Base-by-base conservation (phyloP, 257 asterid species). In the Capsicum pubescens region DNA sequence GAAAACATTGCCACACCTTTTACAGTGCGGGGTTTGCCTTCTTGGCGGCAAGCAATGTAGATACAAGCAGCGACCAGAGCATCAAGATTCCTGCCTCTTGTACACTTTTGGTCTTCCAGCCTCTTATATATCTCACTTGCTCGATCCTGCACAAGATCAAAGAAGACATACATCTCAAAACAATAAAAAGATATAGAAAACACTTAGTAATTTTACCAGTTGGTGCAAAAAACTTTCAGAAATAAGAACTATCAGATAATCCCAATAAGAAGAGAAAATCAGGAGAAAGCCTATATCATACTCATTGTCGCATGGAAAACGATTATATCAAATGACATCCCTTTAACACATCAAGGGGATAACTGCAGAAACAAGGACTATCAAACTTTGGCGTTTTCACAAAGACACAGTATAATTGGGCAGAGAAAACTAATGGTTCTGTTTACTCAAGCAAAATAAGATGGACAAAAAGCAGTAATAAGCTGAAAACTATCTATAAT, bases 41-140 rank as follows among this genome's bases (percentile, higher is more conserved):
- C 98, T 81, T 93, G 97, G 70, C 98, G 91, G 85, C 98, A 94
- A 70, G 98, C 98, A 85, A 94, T 94, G 81, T 92, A 94, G 88
- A 94, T 93, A 90, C 97, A 93, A 66, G 97, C 98, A 82, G 97
- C 98, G 54, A 95, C 98, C 42, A 95, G 81, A 57, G 97, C 95
- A 69, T 95, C 98, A 92, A 93, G 90, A 86, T 91, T 95, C 87
- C 98, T 91, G 83, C 98, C 98, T 89, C 98, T 89, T 2, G 97
- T 93, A 86, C 97, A 93, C 89, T 94, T 94, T 88, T 93, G 98
- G 88, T 93, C 98, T 87, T 94, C 97, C 87, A 95, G 84, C 89
- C 97, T 91, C 85, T 93, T 93, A 78, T 93, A 95, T 82, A 95
- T 92, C 87, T 93, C 98, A 86, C 93, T 93, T 12, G 97, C 98